Base-by-base conservation (phyloP, 2,329 filamentous ascomycete genomes). In the Colletotrichum gigasporum region DNA sequence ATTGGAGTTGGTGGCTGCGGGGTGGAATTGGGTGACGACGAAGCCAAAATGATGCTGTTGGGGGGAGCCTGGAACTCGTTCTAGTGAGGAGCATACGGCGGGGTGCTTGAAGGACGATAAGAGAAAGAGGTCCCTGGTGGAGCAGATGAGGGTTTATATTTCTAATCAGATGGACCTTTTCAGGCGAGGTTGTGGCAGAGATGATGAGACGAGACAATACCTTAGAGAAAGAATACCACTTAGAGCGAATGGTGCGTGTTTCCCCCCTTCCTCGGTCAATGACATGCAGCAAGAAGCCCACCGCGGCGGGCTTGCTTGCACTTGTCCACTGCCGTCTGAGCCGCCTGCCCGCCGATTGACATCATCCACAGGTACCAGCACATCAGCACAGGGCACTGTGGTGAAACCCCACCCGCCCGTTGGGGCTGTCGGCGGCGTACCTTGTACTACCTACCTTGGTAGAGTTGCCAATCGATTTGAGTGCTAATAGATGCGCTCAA, bases 161-260 rank as follows among this genome's bases (percentile, higher is more conserved):
- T 34, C 55, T 41, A 47, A 64, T 61, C 26, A 14, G 39, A 53
- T 47, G 12, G 56, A 32, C 20, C 20, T 20, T 30, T 53, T 41
- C 7, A 44, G 26, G 37, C 28, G 42, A 50, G 52, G 26, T 28
- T 51, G 47, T 42, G 51, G 51, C 54, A 52, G 20, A 39, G 35
- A 26, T 28, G 28, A 63, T 58, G 44, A 44, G 55, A 53, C 20
- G 60, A 50, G 37, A 32, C n/a, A 28, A 63, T 20, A 22, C 39
- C 22, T 7, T 10, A 45, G 42, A 14, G 11, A 45, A 11, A 7
- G 14, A 11, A 34, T n/a, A 24, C 34, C n/a, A n/a, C n/a, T n/a
- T n/a, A n/a, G n/a, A n/a, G n/a, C n/a, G n/a, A n/a, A 53, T 18
- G 22, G 6, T 48, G 28, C 50, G n/a, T 57, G 16, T 28, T 16